Base-by-base conservation (phyloP, 257 asterid genomes). In the Voacanga thouarsii region DNA sequence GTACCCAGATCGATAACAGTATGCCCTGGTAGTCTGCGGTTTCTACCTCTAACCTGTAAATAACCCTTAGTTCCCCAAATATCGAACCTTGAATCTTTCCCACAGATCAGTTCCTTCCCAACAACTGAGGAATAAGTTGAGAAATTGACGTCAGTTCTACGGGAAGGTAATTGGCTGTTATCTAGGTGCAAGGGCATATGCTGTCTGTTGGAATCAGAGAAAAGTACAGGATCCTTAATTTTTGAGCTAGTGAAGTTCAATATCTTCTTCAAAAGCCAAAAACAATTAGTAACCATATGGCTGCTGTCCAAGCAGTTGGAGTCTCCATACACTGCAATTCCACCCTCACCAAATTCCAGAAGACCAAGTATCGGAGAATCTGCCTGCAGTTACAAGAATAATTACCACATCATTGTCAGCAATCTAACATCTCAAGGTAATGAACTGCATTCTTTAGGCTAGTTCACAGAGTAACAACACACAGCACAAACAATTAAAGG, bases 261-360 rank as follows among this genome's bases (percentile, higher is more conserved):
- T 80, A 96, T 87, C 78, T 89, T 93, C 85, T 92, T 93, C 83
- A 96, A 89, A 76, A 93, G 99, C 97, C 97, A 94, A 77, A 87
- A 93, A 84, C 99, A 96, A 83, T 96, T 89, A 75, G 99, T 90
- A 75, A 96, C 98, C 98, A 96, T 96, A 82, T 96, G 99, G 90
- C 98, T 96, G 89, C 99, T 92, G 83, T 96, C 99, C 88, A 96
- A 87, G 83, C 99, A 96, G 84, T 96, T 96, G 82, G 99, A 96
- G 78, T 96, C 99, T 72, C 99, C 99, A 45, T 92, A 93, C n/a
- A 92, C 97, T 2, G 93, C 89, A 45, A 96, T 83, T 78, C 98
- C 88, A 71, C 99, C 97, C 49, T 82, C 84, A 56, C 94, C 92
- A 77, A 81, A 82, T 88, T 90, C 97, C 80, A 90, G 53, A 65